phyloP scores from a whole-genome alignment of 176 grass and related monocot species.

The Guadua angustifolia region DNA sequence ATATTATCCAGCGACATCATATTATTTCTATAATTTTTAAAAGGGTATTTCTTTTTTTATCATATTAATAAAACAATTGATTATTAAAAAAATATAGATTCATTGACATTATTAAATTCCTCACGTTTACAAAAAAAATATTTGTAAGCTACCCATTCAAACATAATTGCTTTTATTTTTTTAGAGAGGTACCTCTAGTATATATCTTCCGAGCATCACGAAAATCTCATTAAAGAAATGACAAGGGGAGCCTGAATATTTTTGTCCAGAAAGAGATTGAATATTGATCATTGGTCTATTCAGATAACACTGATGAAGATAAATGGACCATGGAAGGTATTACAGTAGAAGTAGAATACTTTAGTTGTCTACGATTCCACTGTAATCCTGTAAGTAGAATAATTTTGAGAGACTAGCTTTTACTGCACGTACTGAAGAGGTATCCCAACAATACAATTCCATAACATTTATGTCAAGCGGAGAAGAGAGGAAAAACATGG shows the following conservation, averaged over 20 bases:
- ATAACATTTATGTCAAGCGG: neutral
- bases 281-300: neutral
- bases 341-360: neutral
- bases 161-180: no score
- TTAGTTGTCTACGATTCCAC: neutral
- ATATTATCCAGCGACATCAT: no score
- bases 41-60: no score
- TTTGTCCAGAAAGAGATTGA: neutral
- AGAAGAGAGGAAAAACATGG: neutral
- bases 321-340: neutral
- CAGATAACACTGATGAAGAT: neutral
- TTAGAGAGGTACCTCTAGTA: no score
- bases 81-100: no score
- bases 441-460: neutral
- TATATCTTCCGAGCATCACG: no score
- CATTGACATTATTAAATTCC: no score
- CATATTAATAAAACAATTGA: no score
- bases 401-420: neutral
- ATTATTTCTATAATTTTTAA: no score
- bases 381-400: neutral
- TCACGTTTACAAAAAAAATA: no score
- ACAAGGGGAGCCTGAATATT: neutral
- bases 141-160: no score
- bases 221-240: neutral
- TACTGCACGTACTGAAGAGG: neutral